Base-by-base conservation (phyloP, 768 basidiomycete species). In the Termitomyces sp. region DNA sequence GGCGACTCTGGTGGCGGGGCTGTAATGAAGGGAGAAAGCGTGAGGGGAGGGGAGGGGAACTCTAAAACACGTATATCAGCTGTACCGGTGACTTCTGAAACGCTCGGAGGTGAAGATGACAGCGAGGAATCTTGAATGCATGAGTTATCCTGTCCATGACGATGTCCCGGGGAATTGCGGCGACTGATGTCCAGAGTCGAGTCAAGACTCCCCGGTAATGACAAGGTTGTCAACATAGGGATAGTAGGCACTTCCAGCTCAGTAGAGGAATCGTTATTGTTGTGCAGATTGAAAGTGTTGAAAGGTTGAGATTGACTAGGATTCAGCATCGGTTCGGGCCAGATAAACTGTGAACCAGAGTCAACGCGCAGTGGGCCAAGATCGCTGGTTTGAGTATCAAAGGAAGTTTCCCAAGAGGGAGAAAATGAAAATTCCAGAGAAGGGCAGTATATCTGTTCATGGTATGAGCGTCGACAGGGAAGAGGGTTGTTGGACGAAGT, bases 381-480 rank as follows among this genome's bases (percentile, higher is more conserved):
- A 45, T 65, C 64, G 42, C 66, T 53, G 24, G 67, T 59, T 2
- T 64, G 62, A 39, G 64, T 66, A 40, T 65, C 66, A 49, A 71
- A 69, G 5, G 72, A 71, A 13, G 73, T 70, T 45, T 71, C 72
- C 69, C 68, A 69, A 52, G 69, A 72, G 2, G 66, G 68, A 22
- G 69, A 70, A 55, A 42, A 61, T 40, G 58, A 65, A 48, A 65
- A 63, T 24, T 68, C 66, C 49, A 61, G 66, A 20, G 69, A 67
- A 59, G 61, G 59, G 62, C 63, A 64, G 44, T 45, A 46, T 18
- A 32, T 62, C 46, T 63, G 65, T 28, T 56, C 58, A 9, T 65
- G 59, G 36, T 55, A 50, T 20, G 66, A 65, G 46, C 62, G 65
- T 28, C 49, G 57, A 36, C 42, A 8, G 24, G 61, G 63, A 46